Evolutionary conservation across 1,284 basidiomycete species (phyloP).

Genomic region (Singerocomus rubriflavus): DNA sequence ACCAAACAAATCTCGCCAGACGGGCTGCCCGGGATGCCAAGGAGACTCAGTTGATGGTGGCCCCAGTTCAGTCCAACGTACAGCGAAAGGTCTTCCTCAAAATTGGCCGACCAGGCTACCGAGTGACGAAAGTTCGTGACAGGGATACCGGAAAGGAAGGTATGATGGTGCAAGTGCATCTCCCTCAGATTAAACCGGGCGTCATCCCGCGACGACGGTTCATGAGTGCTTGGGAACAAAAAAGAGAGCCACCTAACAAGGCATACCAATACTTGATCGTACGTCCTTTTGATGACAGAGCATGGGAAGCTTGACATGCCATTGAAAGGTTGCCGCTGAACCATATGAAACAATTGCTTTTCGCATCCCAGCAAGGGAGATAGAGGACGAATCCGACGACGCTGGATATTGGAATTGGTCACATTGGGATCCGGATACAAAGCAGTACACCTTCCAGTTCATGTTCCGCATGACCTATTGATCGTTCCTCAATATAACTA

Average conservation of each 20-base stretch:
- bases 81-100: slow-evolving; percentile 95
- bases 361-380: slow-evolving; percentile 95
- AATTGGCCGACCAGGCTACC: slow-evolving; percentile 94
- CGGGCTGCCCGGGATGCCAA: slow-evolving; percentile 95
- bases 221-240: slow-evolving; percentile 99
- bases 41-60: slow-evolving; percentile 84
- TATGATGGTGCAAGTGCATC: slow-evolving; percentile 94
- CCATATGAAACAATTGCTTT: slow-evolving; percentile 99
- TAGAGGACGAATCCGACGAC: slow-evolving; percentile 91
- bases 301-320: slow-evolving; percentile 8
- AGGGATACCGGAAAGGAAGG: slow-evolving; percentile 80
- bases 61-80: slow-evolving; percentile 70
- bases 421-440: slow-evolving; percentile 95
- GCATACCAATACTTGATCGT: slow-evolving; percentile 97
- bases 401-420: slow-evolving; percentile 94
- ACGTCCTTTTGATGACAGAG: slow-evolving; percentile 35
- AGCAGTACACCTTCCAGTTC: slow-evolving; percentile 94
- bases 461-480: slow-evolving; percentile 68
- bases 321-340: slow-evolving; percentile 86
- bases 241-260: slow-evolving; percentile 91
- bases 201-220: slow-evolving; percentile 88
- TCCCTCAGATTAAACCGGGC: slow-evolving; percentile 90
- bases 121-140: slow-evolving; percentile 87
- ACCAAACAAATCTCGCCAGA: slow-evolving; percentile 96
- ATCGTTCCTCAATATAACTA: slow-evolving; percentile 26